Evolutionary conservation across 73 alveolate species (phyloP), one percentile per base, ranked within the genome.

Genomic region (Stentor roeselii): DNA sequence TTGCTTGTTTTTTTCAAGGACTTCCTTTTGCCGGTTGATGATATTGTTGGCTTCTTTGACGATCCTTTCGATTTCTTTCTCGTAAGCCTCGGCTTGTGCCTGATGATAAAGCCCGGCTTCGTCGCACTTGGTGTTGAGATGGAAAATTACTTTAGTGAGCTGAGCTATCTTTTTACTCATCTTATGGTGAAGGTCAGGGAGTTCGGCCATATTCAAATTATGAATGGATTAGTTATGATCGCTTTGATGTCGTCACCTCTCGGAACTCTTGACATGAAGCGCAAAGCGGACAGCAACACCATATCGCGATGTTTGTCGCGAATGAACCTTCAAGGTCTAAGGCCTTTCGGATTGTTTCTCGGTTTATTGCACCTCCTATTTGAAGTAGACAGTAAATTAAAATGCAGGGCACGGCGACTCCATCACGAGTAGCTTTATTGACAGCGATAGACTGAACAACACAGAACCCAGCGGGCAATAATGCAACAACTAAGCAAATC

Each of bases 121-220:
- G 75, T 95, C 99, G 59, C 93, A 93, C 84, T 96, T 92, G 27
- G 99, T 94, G 83, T 95, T 96, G 76, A 95, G 86, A 82, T 94
- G 97, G 93, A 94, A 95, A 41, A 95, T 95, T 58, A 95, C 99
- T 86, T 95, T 95, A 58, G 99, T 95, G 35, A 95, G 94, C 78
- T 95, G 90, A 32, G 99, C 99, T 38, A 95, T 95, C 90, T 87
- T 93, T 83, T 93, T 93, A 84, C 96, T 91, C 97, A 93, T 93
- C 87, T 89, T 91, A 82, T 93, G 95, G 39, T 88, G 96, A 36
- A 86, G 76, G 60, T 93, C 97, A 36, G 90, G 41, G 6, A 39
- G 42, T 4, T 78, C 82, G n/a, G 95, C 86, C 84, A 77, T 84
- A 82, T 86, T 76, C 41, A 67, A 67, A 50, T 50, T 50, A 50